phyloP scores from a whole-genome alignment of 2,329 filamentous ascomycete species.

The Aspergillus sp. region DNA sequence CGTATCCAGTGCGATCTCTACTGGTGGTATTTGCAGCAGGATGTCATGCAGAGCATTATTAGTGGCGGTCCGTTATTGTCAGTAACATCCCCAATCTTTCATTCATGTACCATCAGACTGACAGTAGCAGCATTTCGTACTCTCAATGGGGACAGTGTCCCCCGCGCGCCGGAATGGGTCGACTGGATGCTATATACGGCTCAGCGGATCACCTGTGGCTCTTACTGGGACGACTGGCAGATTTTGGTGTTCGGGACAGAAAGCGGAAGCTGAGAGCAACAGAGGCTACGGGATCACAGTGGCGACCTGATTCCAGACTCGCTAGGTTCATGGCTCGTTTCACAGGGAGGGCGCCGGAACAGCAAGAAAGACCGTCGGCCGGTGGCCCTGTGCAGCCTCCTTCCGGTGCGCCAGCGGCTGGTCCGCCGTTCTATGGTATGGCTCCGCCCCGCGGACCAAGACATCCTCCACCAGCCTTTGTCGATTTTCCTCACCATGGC shows the following conservation, averaged over 20 bases:
- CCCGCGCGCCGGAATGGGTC: constrained; percentile 77
- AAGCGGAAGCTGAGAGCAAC: constrained; percentile 72
- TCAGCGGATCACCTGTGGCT: constrained; percentile 86
- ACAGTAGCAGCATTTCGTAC: constrained; percentile 68
- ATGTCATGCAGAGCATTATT: constrained; percentile 85
- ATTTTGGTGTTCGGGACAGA: constrained; percentile 77
- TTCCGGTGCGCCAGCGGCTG: constrained; percentile 14
- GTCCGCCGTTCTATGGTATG: constrained; percentile 50
- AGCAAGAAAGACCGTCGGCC: constrained; percentile 14
- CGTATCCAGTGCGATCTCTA: constrained; percentile 82
- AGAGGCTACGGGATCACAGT: constrained; percentile 58
- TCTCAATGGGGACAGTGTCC: constrained; percentile 82
- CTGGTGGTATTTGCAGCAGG: constrained; percentile 97
- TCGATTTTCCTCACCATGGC: constrained; percentile 29
- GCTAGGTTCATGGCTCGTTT: constrained; percentile 40
- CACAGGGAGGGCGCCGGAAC: constrained; percentile 14
- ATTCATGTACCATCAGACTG: constrained; percentile 21
- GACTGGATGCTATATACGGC: constrained; percentile 77
- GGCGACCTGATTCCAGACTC: constrained; percentile 57
- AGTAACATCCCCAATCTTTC: constrained; percentile 42
- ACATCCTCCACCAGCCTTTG: constrained; percentile 55
- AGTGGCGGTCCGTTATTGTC: constrained; percentile 85
- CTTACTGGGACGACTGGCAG: constrained; percentile 74
- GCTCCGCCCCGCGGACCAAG: constrained; percentile 44
- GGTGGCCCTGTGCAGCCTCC: constrained; percentile 12